Base-by-base conservation (phyloP, 2,329 filamentous ascomycete species). In the Plenodomus tracheiphilus region DNA sequence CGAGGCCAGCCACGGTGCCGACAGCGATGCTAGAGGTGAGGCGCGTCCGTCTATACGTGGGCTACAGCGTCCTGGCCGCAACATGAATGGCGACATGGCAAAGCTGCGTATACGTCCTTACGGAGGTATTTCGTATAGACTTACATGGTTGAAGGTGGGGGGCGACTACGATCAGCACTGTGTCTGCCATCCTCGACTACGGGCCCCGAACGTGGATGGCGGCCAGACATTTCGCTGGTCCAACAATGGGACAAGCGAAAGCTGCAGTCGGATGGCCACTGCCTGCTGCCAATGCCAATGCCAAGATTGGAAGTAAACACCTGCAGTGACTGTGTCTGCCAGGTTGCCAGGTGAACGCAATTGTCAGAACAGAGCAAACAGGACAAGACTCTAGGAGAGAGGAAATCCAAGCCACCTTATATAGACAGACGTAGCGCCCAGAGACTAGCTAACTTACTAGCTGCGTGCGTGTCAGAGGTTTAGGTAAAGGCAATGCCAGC, bases 211-310 rank as follows among this genome's bases (percentile, higher is more conserved):
- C 3, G 9, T 32, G 22, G 30, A 41, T 16, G 38, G 41, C 28
- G 20, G 19, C 20, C 21, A 41, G 46, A 21, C 36, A 48, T 48
- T 16, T 43, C 36, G 19, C 19, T 13, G 28, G 22, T 5, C n/a
- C 20, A 21, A 8, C 34, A 30, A 18, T 13, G 15, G 40, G 30
- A 16, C 34, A 37, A 11, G 18, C 16, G 28, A 21, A 39, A 15
- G 28, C n/a, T 32, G 8, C 6, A 32, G 6, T 15, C 17, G 28
- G 21, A 25, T 21, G 34, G 46, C 37, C 25, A 25, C 46, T 49
- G 28, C 46, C 35, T 41, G 35, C 46, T 40, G 21, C 22, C 30
- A 44, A 44, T 18, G 20, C 25, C 22, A 10, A 25, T 25, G 22
- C 22, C 11, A 18, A 15, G 17, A 48, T 21, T 21, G 42, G 38